Evolutionary conservation across 345 rosid genomes (phyloP).

Genomic region (Firmiana major): DNA sequence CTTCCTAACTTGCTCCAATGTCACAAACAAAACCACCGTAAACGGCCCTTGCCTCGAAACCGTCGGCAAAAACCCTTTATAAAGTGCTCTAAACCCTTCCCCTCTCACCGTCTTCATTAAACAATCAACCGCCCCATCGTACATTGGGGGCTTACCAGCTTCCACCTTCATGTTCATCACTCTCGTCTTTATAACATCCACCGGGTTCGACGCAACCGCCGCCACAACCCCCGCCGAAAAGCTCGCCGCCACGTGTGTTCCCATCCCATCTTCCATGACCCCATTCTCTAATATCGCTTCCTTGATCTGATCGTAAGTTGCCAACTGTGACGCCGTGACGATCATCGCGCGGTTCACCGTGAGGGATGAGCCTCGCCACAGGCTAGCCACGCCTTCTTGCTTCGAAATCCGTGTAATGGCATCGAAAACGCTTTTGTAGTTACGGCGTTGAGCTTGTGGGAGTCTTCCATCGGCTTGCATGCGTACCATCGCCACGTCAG

Average conservation of each 20-base stretch:
- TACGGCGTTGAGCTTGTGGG: constrained; percentile 59
- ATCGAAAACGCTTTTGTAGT: constrained; percentile 62
- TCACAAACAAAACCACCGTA: constrained; percentile 72
- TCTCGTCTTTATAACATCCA: constrained; percentile 81
- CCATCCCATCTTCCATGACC: constrained; percentile 52
- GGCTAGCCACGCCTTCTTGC: constrained; percentile 49
- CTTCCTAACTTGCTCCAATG: constrained; percentile 73
- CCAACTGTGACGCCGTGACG: constrained; percentile 71
- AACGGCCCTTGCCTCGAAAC: constrained; percentile 80
- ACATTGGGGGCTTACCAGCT: constrained; percentile 43
- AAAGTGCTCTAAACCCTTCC: constrained; percentile 64
- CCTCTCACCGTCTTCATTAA: constrained; percentile 58
- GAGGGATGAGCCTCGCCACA: constrained; percentile 69
- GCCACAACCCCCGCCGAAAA: constrained; percentile 75
- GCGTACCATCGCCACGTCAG: constrained; percentile 83
- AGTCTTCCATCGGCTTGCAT: constrained; percentile 87
- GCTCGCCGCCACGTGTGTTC: constrained; percentile 75
- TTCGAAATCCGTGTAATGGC: constrained; percentile 56
- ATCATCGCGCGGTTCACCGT: constrained; percentile 83
- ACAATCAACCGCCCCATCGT: constrained; percentile 64
- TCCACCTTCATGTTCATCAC: constrained; percentile 87
- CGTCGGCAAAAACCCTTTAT: constrained; percentile 73
- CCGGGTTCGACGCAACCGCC: constrained; percentile 72
- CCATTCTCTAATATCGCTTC: constrained; percentile 49
- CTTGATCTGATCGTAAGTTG: constrained; percentile 69